These are phyloP conservation scores for Hemileccinum impolitum DNA, from an alignment of 768 basidiomycete genomes.

Conservation along the genomic window DNA sequence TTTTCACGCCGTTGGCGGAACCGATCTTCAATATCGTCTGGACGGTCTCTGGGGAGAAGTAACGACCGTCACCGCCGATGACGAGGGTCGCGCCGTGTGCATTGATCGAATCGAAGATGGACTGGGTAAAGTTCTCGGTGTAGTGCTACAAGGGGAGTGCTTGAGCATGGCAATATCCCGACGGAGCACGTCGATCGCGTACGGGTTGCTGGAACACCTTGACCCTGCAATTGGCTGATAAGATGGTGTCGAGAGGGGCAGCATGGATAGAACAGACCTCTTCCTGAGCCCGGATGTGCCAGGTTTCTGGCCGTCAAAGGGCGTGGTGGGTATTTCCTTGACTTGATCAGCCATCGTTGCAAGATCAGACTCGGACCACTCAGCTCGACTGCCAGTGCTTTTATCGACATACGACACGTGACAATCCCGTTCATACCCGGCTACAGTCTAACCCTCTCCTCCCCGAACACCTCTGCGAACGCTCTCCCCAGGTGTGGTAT, in stretches of 20 bases:
- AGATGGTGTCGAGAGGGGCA: constrained; percentile 19
- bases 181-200: constrained; percentile 24
- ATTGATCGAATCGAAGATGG: constrained; percentile 89
- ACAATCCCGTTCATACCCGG: constrained; percentile 12
- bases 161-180: constrained; percentile 16
- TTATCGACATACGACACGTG: constrained; percentile 24
- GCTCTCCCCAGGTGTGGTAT: constrained; percentile 60
- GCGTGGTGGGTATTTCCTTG: constrained; percentile 76
- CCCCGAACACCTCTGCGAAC: constrained; percentile 71
- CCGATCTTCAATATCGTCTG: constrained; percentile 93
- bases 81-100: constrained; percentile 81
- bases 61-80: constrained; percentile 96
- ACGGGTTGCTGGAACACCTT: constrained; percentile 98
- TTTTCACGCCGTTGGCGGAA: constrained; percentile 88
- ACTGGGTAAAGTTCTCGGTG: constrained; percentile 97
- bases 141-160: constrained; percentile 65
- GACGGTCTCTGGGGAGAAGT: constrained; percentile 78
- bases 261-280: constrained; percentile 47
- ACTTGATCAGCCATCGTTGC: constrained; percentile 42
- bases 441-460: constrained; percentile 39
- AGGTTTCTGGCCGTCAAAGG: constrained; percentile 93
- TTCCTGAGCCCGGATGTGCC: constrained; percentile 98
- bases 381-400: no score
- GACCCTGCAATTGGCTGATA: constrained; percentile 53
- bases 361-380: background rate